These are phyloP conservation scores for Phytophthora vignae DNA, from an alignment of 352 stramenopile genomes.

Conservation along the genomic window DNA sequence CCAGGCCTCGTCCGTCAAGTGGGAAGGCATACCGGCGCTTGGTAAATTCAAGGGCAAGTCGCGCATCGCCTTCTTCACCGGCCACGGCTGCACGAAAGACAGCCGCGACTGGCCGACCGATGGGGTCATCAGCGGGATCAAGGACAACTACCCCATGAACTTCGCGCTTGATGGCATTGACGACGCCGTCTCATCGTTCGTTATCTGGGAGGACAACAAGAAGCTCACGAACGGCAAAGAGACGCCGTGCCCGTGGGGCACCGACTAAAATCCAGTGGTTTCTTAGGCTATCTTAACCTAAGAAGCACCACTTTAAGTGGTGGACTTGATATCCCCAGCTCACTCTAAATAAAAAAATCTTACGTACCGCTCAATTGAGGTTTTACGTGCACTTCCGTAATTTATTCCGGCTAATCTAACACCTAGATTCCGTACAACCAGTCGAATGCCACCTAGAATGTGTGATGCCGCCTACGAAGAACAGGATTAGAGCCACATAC, in stretches of 20 bases:
- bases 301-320: too few species aligned
- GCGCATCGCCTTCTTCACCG: slow-evolving; percentile 38
- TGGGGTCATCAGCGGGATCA: background rate
- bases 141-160: background rate
- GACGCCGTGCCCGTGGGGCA: background rate
- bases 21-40: slow-evolving; percentile 14
- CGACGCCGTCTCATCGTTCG: background rate
- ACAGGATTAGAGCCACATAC: too few species aligned
- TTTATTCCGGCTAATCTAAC: too few species aligned
- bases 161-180: background rate
- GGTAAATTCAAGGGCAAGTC: slow-evolving; percentile 22
- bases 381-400: too few species aligned
- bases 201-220: background rate
- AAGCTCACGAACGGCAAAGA: background rate
- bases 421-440: too few species aligned
- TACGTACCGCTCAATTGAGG: too few species aligned
- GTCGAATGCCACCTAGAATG: background rate
- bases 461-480: background rate
- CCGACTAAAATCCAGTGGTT: background rate
- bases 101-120: slow-evolving; percentile 24
- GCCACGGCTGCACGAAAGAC: slow-evolving; percentile 13
- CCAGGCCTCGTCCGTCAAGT: slow-evolving; percentile 38
- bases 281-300: too few species aligned
- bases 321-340: too few species aligned
- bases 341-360: too few species aligned